Evolutionary conservation across 225 moss, liverwort and hornwort species (phyloP).

Genomic region (Thuidium tamariscinum): DNA sequence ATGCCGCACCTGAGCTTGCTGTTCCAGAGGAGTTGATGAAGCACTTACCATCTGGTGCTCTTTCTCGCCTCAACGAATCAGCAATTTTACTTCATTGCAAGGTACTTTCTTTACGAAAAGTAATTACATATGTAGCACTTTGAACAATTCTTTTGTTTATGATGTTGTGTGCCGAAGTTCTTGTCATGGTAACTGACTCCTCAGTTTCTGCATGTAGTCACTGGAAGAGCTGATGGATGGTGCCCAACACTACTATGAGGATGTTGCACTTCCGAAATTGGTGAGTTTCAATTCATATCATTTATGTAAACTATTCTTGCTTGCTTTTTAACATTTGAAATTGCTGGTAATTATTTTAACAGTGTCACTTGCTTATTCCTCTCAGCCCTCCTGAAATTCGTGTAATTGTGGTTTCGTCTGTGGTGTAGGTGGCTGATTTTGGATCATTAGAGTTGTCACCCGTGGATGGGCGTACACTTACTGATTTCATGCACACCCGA

Average conservation of each 20-base stretch:
- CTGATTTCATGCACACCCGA: conserved; percentile 76
- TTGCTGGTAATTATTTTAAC: background rate
- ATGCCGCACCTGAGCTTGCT: conserved; percentile 2
- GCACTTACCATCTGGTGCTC: conserved; percentile 28
- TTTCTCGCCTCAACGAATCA: conserved; percentile 38
- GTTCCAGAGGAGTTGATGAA: conserved; percentile 30
- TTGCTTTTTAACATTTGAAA: background rate
- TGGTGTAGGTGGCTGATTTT: conserved; percentile 48
- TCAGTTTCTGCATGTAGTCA: conserved; percentile 4
- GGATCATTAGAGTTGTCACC: conserved; percentile 58
- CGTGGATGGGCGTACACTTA: conserved; percentile 57
- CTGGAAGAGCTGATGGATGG: conserved; percentile 44
- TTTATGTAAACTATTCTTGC: background rate
- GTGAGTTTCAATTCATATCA: background rate
- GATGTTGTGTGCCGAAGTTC: background rate
- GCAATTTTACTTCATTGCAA: conserved; percentile 38
- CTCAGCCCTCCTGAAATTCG: background rate
- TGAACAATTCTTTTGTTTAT: background rate
- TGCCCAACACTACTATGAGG: conserved; percentile 44
- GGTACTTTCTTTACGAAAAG: background rate
- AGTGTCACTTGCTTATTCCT: background rate
- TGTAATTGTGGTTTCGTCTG: background rate
- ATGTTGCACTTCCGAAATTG: conserved; percentile 52
- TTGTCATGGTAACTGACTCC: background rate
- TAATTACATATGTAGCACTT: background rate